Base-by-base conservation (phyloP, 768 basidiomycete genomes). In the Rhizopogon vesiculosus region DNA sequence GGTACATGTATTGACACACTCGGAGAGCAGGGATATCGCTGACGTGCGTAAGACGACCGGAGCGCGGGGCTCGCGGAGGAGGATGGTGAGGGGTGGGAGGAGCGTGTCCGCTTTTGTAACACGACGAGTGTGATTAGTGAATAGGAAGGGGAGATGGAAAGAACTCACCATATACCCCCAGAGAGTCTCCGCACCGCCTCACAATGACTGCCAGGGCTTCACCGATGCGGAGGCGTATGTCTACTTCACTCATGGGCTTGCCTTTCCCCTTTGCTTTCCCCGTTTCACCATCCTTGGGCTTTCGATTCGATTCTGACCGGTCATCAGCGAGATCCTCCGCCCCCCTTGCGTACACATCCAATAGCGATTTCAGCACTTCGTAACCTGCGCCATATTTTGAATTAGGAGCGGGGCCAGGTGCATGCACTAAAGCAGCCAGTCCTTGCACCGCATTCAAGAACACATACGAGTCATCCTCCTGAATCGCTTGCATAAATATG, bases 401-500 rank as follows among this genome's bases (percentile, higher is more conserved):
- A 19, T 9, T 33, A 33, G 31, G 31, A 9, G 18, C n/a, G 4
- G 42, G 19, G 3, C 91, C 91, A 57, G 85, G 83, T 1, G 76
- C 76, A 62, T 93, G 86, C 0, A 88, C 93, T 81, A 98, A 86
- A 4, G 81, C 84, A n/a, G 87, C 82, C 1, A 98, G 77, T 0
- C 95, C 95, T 63, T 94, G 91, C 13, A 96, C 87, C 1, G 90
- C 93, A 64, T 93, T 93, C 51, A 98, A 74, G 65, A 93, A 98
- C 53, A 98, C 84, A 69, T 93, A 98, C n/a, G 91, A 93, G 64
- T 98, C 96, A 40, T 94, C 89, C 58, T 97, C 93, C 64, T 92
- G 88, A 5, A 95, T 71, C 0, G 86, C 81, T 64, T 91, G 85
- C 59, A 95, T 69, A 67, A 98, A 96, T 53, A 97, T 87, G 29